These are phyloP conservation scores for Sugiyamaella marilandica DNA, from an alignment of 805 yeast genomes.

Conservation along the genomic window DNA sequence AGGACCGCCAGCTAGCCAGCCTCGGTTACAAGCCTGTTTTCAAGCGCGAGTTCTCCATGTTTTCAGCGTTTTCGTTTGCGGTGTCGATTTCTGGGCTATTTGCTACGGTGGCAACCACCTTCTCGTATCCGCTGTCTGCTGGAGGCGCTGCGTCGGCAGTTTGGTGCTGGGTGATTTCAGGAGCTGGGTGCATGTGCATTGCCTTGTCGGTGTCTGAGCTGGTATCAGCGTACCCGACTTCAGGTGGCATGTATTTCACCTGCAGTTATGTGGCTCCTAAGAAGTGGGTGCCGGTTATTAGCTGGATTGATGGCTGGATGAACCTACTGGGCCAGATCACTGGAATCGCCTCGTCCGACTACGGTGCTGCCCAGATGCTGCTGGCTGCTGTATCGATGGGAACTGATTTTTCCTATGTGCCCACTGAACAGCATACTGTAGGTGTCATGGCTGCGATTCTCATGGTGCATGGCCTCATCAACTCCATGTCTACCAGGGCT, in stretches of 20 bases:
- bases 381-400: conserved; percentile 35
- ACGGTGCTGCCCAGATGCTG: conserved; percentile 33
- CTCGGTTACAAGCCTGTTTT: conserved; percentile 63
- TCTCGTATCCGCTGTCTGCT: conserved; percentile 42
- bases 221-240: conserved; percentile 24
- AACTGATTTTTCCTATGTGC: conserved; percentile 28
- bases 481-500: conserved; percentile 19
- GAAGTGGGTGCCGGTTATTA: conserved; percentile 45
- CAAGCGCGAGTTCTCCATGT: conserved; percentile 50
- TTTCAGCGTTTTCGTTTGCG: conserved; percentile 61
- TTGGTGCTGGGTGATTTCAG: conserved; percentile 60
- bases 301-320: conserved; percentile 31
- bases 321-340: conserved; percentile 47
- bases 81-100: conserved; percentile 60
- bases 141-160: conserved; percentile 62
- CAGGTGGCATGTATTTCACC: conserved; percentile 25
- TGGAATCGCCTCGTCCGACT: conserved; percentile 34
- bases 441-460: conserved; percentile 30
- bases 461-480: conserved; percentile 19
- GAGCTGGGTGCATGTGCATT: conserved; percentile 48
- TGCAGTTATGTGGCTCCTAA: conserved; percentile 30
- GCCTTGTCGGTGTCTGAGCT: conserved; percentile 74
- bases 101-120: conserved; percentile 57
- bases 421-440: conserved; percentile 26
- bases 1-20: conserved; percentile 29